phyloP scores from a whole-genome alignment of 2,329 filamentous ascomycete genomes.

The Clathrospora elynae region DNA sequence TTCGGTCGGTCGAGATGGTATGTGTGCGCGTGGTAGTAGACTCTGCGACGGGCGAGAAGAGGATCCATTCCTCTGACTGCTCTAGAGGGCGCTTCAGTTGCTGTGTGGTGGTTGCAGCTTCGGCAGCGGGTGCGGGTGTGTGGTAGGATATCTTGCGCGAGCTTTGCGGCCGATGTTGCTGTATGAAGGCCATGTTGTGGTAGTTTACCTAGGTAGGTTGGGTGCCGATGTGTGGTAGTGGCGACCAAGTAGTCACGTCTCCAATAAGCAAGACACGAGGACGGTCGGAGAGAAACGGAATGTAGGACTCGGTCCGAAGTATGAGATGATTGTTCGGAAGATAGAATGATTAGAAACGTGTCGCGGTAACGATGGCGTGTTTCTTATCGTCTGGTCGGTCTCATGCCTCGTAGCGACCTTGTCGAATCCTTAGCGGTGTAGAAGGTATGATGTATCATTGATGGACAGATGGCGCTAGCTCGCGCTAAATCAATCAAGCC shows the following conservation, averaged over 20 bases:
- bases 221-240: conserved; percentile 15
- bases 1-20: conserved; percentile 68
- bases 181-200: conserved; percentile 46
- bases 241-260: conserved; percentile 21
- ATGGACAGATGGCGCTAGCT: conserved; percentile 31
- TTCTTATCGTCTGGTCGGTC: conserved; percentile 20
- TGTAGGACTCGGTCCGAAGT: conserved; percentile 4
- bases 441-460: conserved; percentile 29
- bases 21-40: conserved; percentile 73
- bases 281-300: conserved; percentile 15
- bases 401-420: conserved; percentile 29
- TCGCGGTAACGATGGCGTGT: conserved; percentile 11
- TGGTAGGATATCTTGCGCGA: conserved; percentile 45
- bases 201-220: conserved; percentile 13
- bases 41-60: conserved; percentile 72
- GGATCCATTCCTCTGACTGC: conserved; percentile 91
- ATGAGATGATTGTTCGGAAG: neutral
- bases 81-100: conserved; percentile 59
- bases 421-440: conserved; percentile 23
- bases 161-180: conserved; percentile 46
- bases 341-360: conserved; percentile 3
- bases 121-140: conserved; percentile 30
- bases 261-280: conserved; percentile 25
- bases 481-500: conserved; percentile 28
- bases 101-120: conserved; percentile 40